These are phyloP conservation scores for Boletus vinaceobasis DNA, from an alignment of 768 basidiomycete species.

Conservation along the genomic window DNA sequence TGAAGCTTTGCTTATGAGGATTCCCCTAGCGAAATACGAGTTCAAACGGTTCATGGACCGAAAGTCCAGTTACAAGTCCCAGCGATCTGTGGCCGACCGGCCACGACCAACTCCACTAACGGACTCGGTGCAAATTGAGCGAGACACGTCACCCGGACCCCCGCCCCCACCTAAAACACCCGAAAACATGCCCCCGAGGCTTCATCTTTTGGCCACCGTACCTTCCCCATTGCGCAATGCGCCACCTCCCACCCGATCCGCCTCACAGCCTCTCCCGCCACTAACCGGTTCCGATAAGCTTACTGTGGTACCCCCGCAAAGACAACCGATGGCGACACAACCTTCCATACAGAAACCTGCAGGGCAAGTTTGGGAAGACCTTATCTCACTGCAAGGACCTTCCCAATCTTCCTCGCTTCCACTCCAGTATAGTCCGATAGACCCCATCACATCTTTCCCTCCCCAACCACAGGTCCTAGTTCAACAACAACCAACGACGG, in stretches of 20 bases:
- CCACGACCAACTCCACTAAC: slow-evolving; percentile 16
- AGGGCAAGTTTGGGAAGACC: slow-evolving; percentile 58
- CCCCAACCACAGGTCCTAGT: slow-evolving; percentile 13
- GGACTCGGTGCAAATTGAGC: slow-evolving; percentile 9
- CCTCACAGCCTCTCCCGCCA: slow-evolving; percentile 36
- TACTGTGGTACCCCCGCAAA: slow-evolving; percentile 1
- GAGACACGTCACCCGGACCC: slow-evolving; percentile 23
- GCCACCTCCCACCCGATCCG: slow-evolving; percentile 24
- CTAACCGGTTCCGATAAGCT: slow-evolving; percentile 13
- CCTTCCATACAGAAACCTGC: slow-evolving; percentile 17
- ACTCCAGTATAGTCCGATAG: slow-evolving; percentile 34
- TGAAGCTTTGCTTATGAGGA: not conserved
- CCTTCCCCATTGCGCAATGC: slow-evolving; percentile 13
- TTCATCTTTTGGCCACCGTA: slow-evolving; percentile 12
- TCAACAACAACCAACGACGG: slow-evolving; percentile 4
- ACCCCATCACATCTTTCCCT: slow-evolving; percentile 2
- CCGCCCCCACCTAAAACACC: slow-evolving; percentile 27
- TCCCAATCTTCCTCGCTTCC: slow-evolving; percentile 42
- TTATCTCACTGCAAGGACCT: slow-evolving; percentile 46
- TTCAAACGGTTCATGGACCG: slow-evolving; percentile 64
- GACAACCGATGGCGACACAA: slow-evolving; percentile 2
- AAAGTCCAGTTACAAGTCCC: slow-evolving; percentile 32
- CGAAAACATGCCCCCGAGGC: slow-evolving; percentile 22
- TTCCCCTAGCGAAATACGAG: slow-evolving; percentile 71
- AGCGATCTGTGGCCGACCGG: slow-evolving; percentile 40